Percentiles rank a stretch among this genome's conserved stretches.
phyloP scores from a whole-genome alignment of 257 asterid genomes.

The Solanum dulcamara region DNA sequence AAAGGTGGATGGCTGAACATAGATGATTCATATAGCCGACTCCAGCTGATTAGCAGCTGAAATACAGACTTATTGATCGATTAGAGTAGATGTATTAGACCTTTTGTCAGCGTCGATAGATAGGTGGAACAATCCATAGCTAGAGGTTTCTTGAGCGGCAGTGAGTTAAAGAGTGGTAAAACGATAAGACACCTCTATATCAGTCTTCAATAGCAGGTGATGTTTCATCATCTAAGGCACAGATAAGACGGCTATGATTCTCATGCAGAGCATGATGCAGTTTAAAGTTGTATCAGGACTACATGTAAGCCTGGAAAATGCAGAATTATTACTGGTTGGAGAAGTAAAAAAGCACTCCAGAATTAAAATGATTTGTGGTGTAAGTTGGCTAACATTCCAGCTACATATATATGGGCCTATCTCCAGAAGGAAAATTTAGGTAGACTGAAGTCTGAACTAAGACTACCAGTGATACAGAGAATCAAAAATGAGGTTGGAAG shows the following conservation, averaged over 20 bases:
- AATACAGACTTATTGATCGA: neutral
- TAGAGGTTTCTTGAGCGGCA: neutral
- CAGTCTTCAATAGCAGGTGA: neutral
- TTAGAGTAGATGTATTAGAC: neutral
- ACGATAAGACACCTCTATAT: neutral
- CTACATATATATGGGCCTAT: neutral
- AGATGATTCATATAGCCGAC: neutral
- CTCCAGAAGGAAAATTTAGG: neutral
- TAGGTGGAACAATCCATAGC: neutral
- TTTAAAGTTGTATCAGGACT: neutral
- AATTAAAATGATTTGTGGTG: neutral
- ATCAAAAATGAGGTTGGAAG: neutral
- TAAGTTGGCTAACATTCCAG: neutral
- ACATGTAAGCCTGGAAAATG: neutral
- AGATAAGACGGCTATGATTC: neutral
- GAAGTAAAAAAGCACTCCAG: neutral
- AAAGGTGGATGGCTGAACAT: neutral
- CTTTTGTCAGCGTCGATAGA: neutral
- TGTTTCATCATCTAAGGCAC: neutral
- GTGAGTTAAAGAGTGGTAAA: neutral
- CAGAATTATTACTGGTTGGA: neutral
- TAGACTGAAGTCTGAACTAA: neutral
- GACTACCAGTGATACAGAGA: neutral
- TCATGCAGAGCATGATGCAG: neutral
- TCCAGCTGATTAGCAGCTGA: neutral